Base-by-base conservation (phyloP, 257 asterid genomes). In the Sherardia arvensis region DNA sequence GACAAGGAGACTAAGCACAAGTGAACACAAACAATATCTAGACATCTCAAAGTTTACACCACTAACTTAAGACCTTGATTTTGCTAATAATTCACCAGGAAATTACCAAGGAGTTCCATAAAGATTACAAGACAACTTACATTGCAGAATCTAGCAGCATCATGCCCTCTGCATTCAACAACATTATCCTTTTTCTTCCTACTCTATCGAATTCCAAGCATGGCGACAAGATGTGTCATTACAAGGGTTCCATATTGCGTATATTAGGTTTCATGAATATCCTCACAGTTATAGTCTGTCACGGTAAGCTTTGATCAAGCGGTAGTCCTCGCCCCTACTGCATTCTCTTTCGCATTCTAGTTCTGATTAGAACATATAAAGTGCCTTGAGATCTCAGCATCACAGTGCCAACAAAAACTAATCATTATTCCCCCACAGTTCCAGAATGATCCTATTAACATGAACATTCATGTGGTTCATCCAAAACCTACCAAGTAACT, bases 121-220 rank as follows among this genome's bases (percentile, higher is more conserved):
- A n/a, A n/a, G n/a, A n/a, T n/a, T n/a, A n/a, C 18, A 36, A 30
- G 14, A 73, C 32, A 64, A 66, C 78, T 73, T 75, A 89, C 72
- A 71, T 78, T 84, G 27, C 78, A 62, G 58, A 93, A 83, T 80
- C 90, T 81, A 69, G 99, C 96, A 22, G 97, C 96, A 81, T 90
- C 99, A 66, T 90, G 97, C 59, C 99, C 99, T 85, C 82, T 84
- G 85, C 97, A 93, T 62, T 93, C 97, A 70, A 93, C 96, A 66
- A 93, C 84, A 1, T 87, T 68, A 34, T 79, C 85, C 76, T 73
- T 78, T 67, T 89, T 94, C 73, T 68, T 82, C 77, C 75, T 83
- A 54, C 76, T 84, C 96, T 91, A 80, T 25, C 14, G 40, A 10
- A 73, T 23, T 22, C 62, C 49, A 36, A 22, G 56, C 66, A 40